Evolutionary conservation across 768 basidiomycete genomes (phyloP), one percentile per base, ranked within the genome.

Genomic region (Rhizopogon rudus): DNA sequence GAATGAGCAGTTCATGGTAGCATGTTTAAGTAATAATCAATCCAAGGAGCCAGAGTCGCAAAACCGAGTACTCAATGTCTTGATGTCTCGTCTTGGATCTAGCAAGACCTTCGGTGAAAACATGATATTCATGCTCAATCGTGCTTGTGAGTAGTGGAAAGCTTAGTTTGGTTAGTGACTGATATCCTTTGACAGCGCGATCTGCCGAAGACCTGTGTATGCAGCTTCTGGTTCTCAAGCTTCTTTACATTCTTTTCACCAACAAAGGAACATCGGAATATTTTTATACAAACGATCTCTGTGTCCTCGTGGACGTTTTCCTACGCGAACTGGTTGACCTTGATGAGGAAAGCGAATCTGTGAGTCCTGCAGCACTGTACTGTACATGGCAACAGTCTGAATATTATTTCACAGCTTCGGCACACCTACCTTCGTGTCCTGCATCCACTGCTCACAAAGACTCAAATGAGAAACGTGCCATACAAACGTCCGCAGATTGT

Each of bases 1-100:
- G 31, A 99, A 98, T 65, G 96, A 99, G 67, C 95, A 98, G 70
- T 99, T 96, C 72, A 99, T 99, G 96, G 93, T 98, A 5, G 86
- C 91, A 0, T 82, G 84, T 3, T 65, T 93, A 42, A 76, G 55
- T 53, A 68, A 57, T 51, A 59, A 61, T 29, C 14, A 60, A 52
- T 52, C 59, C 65, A 61, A 70, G 63, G 51, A 60, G n/a, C 61
- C 68, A 6, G 79, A 83, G 52, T 69, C 71, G 14, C 76, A 79
- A 55, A 99, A 99, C 66, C 80, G 92, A 22, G 86, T 99, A 2
- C 70, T 98, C 51, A 77, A 83, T 20, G 85, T 96, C 0, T 76
- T 99, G 22, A 87, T 91, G 77, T 77, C 87, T n/a, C 83, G 94
- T 17, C 71, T 91, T 28, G 86, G 88, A 3, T 83, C 83, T n/a